phyloP scores from a whole-genome alignment of 441 rosid genomes.

The Jatropha multifida region DNA sequence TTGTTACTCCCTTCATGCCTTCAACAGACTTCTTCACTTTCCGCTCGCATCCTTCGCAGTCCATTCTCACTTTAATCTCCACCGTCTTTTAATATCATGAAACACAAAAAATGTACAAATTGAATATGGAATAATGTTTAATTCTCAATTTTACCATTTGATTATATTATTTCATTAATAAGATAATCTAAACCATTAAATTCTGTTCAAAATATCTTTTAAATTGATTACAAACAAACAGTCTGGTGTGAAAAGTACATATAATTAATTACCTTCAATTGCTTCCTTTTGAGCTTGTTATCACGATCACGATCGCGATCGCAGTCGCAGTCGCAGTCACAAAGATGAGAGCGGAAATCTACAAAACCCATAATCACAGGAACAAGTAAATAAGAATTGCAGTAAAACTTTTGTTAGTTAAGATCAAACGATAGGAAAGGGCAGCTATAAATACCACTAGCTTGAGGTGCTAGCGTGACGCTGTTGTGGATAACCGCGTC shows the following conservation, averaged over 20 bases:
- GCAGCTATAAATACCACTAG: background rate
- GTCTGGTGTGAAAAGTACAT: background rate
- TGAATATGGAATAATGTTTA: no score
- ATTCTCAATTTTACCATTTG: no score
- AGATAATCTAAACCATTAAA: no score
- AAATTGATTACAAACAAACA: no score
- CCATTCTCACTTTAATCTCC: slow-evolving; percentile 79
- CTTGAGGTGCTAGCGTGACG: background rate
- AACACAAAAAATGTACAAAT: no score
- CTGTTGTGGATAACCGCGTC: background rate
- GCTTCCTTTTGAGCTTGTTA: slow-evolving; percentile 43
- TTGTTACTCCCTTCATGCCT: slow-evolving; percentile 76
- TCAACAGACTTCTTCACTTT: slow-evolving; percentile 66
- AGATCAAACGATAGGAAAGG: background rate
- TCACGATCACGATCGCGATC: background rate
- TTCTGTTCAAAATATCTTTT: no score
- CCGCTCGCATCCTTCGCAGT: slow-evolving; percentile 88
- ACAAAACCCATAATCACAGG: slow-evolving; percentile 29
- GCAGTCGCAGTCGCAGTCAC: slow-evolving; percentile 24
- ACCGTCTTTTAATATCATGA: slow-evolving; percentile 51
- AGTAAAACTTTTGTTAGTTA: background rate
- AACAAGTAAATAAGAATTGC: background rate
- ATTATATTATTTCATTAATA: background rate
- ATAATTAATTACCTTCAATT: slow-evolving; percentile 55
- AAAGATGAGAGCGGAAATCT: slow-evolving; percentile 23